Evolutionary conservation across 225 moss, liverwort and hornwort species (phyloP), one percentile per base, ranked within the genome.

Genomic region (Pseudoscleropodium purum): DNA sequence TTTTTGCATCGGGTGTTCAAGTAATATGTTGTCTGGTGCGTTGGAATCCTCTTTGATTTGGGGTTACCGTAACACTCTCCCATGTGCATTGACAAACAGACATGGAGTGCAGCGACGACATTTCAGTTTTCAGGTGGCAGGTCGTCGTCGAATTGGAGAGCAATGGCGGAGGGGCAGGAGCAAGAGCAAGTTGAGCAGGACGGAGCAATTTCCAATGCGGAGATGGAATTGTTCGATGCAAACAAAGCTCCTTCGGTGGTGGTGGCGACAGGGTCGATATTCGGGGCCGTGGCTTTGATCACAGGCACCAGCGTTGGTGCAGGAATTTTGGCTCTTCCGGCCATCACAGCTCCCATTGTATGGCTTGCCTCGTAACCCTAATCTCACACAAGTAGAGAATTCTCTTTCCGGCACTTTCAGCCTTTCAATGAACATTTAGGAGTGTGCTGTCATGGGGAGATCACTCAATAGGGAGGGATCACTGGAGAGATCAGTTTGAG

Each of bases 311-410:
- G 93, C 75, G 95, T 95, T 15, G 95, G 95, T 47, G 95, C 94
- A 79, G 94, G 95, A 68, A 92, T 95, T 43, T 87, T 95, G 83
- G 95, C 95, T 60, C 95, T 95, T 87, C 95, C 94, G 62, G 95
- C 92, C 62, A 92, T 85, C 60, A 95, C 92, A 36, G 93, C 94
- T 89, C 93, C 94, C n/a, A 87, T 94, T 43, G 95, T 95, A 91
- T 92, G 95, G 41, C 83, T 72, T 68, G 60, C 64, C 29, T 62
- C 49, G 36, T 26, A 51, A 73, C 49, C 64, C 73, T 30, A 82
- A 37, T 79, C 33, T 79, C 39, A 79, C 39, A 63, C 24, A 37
- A 45, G 62, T 49, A 47, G 36, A 62, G 47, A 61, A 62, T 49
- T 61, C 62, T 86, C 8, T 77, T 52, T 30, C 30, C 52, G 21